Base-by-base conservation (phyloP, 2,329 filamentous ascomycete genomes). In the Paracorniculantispora psalliotae region DNA sequence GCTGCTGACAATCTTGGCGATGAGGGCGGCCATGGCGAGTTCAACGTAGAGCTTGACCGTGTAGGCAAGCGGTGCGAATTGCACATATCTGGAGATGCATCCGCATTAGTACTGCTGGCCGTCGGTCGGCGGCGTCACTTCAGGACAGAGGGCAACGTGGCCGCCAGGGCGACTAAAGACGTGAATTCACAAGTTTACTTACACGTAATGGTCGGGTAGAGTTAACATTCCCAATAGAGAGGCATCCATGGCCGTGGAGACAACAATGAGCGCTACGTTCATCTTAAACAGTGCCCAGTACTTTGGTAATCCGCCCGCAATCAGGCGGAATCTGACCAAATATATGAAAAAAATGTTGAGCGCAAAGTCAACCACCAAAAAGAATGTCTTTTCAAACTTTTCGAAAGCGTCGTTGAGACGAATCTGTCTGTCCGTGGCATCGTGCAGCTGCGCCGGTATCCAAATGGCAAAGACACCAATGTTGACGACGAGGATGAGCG, bases 261-360 rank as follows among this genome's bases (percentile, higher is more conserved):
- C 51, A 4, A 73, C 50, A 46, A 81, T 78, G 51, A 82, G 77
- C 33, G 71, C 70, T 43, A 74, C 72, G 52, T 81, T 82, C 66
- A 80, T 79, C 28, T 71, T 72, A 47, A 81, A 75, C 2, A 82
- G 70, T 19, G 72, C 72, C 67, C 76, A 75, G 67, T 82, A 82
- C 63, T 82, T 82, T 4, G 72, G 71, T 8, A 82, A 67, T 2
- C 79, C 79, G 57, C 72, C 67, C 37, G 80, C 75, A 57, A 75
- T 74, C 55, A 82, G 70, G 0, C 78, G 74, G 15, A 69, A 70
- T 48, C 78, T 75, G 26, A 81, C 79, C 2, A 72, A 68, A 13
- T 69, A 67, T 2, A 83, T 66, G 63, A 84, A 84, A 63, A 78
- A 79, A 61, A 71, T 69, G 57, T 83, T 84, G 15, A 84, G 71